Evolutionary conservation across 768 basidiomycete species (phyloP), one percentile per base, ranked within the genome.

Genomic region (Sistotremastrum suecicum): DNA sequence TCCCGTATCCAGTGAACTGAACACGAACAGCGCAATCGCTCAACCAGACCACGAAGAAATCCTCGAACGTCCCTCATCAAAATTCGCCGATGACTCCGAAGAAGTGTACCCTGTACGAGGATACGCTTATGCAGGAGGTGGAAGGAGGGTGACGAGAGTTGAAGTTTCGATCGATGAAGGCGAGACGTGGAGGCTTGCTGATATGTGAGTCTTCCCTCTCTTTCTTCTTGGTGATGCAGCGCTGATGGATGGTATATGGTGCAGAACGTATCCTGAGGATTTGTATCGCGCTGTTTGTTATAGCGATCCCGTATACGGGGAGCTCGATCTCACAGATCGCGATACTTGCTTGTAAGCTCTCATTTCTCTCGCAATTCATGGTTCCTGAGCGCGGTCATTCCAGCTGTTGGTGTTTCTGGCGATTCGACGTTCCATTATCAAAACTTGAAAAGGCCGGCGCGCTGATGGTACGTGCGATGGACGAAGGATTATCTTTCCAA

Each of bases 361-460:
- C 38, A 3, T 5, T 34, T 4, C 37, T 32, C 9, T 12, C 9
- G 35, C n/a, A 34, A 28, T 34, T 30, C 10, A 45, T 28, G 32
- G 2, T 20, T 8, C 33, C 37, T 11, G n/a, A n/a, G n/a, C n/a
- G n/a, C n/a, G n/a, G n/a, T n/a, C n/a, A n/a, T 7, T 30, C 32
- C n/a, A 60, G 56, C 53, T 78, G 75, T 53, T 80, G 78, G 78
- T 74, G 69, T 48, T 75, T 78, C 57, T 80, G 76, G 75, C 56
- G 58, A 1, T 63, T 68, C 47, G 56, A 63, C 1, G 58, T 74
- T 7, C 49, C 61, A 1, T 42, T 69, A 8, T 40, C 47, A n/a
- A 46, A 53, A 28, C 55, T 80, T 12, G 52, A 51, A 37, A 50
- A 56, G 1, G 61, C 64, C n/a, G 42, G 57, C 1, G 63, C 63